Conservation (phyloP, 2,329 filamentous ascomycete species). For the Thielaviopsis musarum region DNA sequence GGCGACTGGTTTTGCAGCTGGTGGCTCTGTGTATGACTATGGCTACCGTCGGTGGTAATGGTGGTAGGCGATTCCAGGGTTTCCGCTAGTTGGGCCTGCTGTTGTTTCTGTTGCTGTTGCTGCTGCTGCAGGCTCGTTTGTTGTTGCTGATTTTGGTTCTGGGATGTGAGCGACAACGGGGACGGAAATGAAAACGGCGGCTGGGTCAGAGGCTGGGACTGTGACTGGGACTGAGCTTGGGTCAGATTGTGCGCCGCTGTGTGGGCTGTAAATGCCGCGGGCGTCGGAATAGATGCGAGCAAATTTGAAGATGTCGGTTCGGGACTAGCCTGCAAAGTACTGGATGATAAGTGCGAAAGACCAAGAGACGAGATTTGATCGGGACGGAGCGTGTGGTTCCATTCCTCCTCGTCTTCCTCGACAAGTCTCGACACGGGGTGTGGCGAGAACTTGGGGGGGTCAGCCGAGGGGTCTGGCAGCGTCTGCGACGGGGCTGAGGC, state of each 20-base stretch:
- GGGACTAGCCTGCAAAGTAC: not conserved
- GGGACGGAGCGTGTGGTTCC: slow-evolving; percentile 36
- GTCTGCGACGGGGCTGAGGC: slow-evolving; percentile 39
- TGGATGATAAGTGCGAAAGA: not conserved
- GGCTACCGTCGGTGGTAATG: not conserved
- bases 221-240: not conserved
- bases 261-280: not conserved
- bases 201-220: not conserved
- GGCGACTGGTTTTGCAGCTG: not conserved
- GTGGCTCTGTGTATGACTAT: not conserved
- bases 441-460: slow-evolving; percentile 34
- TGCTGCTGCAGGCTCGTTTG: not conserved
- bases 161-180: not conserved
- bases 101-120: not conserved
- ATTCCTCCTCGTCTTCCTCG: slow-evolving; percentile 32
- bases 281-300: not conserved
- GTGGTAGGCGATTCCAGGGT: not conserved
- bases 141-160: not conserved
- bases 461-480: slow-evolving; percentile 37
- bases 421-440: slow-evolving; percentile 34
- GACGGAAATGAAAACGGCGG: slow-evolving; percentile 1
- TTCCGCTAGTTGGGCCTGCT: not conserved
- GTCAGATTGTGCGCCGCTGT: not conserved
- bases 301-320: not conserved
- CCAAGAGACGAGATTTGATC: slow-evolving; percentile 9